Evolutionary conservation across 202 grass and related monocot species (phyloP).

Genomic region (Eragrostis tef): DNA sequence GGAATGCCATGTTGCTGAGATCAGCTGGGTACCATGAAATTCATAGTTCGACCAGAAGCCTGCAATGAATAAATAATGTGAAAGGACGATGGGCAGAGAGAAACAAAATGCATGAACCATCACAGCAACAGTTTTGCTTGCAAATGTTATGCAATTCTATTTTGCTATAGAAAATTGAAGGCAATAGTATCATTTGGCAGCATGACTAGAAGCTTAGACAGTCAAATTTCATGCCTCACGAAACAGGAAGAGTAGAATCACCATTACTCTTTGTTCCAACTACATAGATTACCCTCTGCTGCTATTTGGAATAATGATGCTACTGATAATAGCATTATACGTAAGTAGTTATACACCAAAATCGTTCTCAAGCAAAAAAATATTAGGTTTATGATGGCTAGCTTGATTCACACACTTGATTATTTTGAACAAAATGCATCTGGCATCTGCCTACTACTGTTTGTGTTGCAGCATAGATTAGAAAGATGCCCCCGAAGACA

Average conservation of each 20-base stretch:
- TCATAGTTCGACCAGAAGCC: conserved; percentile 49
- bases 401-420: neutral
- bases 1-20: neutral
- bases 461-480: conserved; percentile 14
- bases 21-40: conserved; percentile 54
- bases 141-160: neutral
- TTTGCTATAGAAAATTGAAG: neutral
- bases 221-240: neutral
- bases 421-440: conserved; percentile 16
- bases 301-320: neutral
- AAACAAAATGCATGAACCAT: neutral
- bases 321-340: neutral
- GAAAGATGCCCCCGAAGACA: neutral
- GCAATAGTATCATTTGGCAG: neutral
- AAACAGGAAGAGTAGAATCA: neutral
- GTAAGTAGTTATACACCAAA: neutral
- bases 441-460: neutral
- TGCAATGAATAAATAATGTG: conserved; percentile 23
- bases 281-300: neutral
- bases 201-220: neutral
- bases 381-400: neutral
- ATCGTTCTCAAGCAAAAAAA: neutral
- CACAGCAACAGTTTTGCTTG: neutral
- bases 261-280: neutral
- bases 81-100: neutral